Evolutionary conservation across 345 rosid species (phyloP), one percentile per base, ranked within the genome.

Genomic region (Gynandropsis gynandra): DNA sequence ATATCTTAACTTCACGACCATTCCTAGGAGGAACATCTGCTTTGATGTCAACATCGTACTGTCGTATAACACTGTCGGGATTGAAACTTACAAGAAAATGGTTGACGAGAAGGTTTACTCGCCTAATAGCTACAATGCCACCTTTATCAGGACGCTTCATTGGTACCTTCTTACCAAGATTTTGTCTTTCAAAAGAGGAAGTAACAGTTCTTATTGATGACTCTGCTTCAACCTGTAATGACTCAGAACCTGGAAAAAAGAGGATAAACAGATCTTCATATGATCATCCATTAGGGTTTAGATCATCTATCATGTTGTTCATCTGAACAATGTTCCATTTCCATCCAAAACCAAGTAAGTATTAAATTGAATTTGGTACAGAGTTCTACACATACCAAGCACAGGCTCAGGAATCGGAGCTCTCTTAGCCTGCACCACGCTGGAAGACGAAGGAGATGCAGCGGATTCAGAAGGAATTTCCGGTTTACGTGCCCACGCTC

Each of bases 21-120:
- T 55, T 35, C 54, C 29, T 17, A 16, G 65, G 8, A 48, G 62
- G 58, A 43, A 5, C 24, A 3, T 65, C 71, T 35, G 67, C 80
- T 58, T 65, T 83, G 61, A 83, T 68, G 43, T 78, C 81, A 39
- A 89, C 52, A 64, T 83, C 83, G 39, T 89, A 86, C 56, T 86
- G 95, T 37, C 45, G 15, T 48, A 89, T 77, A 42, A 62, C 68
- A 16, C 57, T 66, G 15, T 74, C 64, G 7, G 75, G 70, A 65
- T 70, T 66, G 65, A 83, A 86, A 3, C 46, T 45, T 4, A 89
- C 81, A 1, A 54, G 72, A 33, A 83, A 86, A 50, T 86, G 89
- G 57, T 86, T 89, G 20, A 78, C 94, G 9, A 13, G 63, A 33
- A 89, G 85, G 49, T 18, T 68, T 2, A 71, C 65, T 12, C 15